Evolutionary conservation across 495 filamentous ascomycete genomes (phyloP).

Genomic region (Stereocaulon alpinum): DNA sequence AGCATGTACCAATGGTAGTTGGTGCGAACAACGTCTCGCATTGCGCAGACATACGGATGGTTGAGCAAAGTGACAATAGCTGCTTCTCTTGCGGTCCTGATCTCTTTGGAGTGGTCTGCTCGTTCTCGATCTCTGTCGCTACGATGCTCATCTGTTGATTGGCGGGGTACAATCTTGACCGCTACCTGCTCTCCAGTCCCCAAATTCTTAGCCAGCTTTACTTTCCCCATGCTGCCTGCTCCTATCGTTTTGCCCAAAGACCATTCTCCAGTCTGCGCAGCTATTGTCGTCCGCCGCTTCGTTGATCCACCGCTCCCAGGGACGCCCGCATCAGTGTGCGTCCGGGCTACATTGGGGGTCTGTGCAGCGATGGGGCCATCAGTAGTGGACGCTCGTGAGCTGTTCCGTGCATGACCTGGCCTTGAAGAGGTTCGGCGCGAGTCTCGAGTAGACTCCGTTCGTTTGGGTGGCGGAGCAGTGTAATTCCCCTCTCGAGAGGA

Average conservation of each 20-base stretch:
- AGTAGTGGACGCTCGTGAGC: slow-evolving; percentile 45
- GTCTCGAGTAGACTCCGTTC: slow-evolving; percentile 41
- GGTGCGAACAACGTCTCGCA: slow-evolving; percentile 90
- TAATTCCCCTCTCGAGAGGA: slow-evolving; percentile 42
- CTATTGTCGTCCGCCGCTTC: slow-evolving; percentile 71
- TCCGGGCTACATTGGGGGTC: slow-evolving; percentile 33
- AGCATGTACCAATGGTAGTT: slow-evolving; percentile 99
- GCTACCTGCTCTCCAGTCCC: slow-evolving; percentile 84
- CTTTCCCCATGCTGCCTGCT: slow-evolving; percentile 95
- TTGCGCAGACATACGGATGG: slow-evolving; percentile 94
- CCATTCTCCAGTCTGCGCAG: slow-evolving; percentile 78
- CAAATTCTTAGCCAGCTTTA: slow-evolving; percentile 74
- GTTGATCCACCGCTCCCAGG: slow-evolving; percentile 35
- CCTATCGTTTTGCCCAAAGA: slow-evolving; percentile 94
- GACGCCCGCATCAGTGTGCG: slow-evolving; percentile 26
- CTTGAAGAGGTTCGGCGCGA: slow-evolving; percentile 37
- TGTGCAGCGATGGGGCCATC: slow-evolving; percentile 32
- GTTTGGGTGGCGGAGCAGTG: slow-evolving; percentile 38
- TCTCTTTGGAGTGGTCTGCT: slow-evolving; percentile 91
- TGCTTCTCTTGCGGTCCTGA: slow-evolving; percentile 89
- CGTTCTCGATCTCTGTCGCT: slow-evolving; percentile 71
- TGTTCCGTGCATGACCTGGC: slow-evolving; percentile 37
- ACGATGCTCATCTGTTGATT: slow-evolving; percentile 75
- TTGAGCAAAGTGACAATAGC: slow-evolving; percentile 92
- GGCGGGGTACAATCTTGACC: slow-evolving; percentile 93